Evolutionary conservation across 2,329 filamentous ascomycete species (phyloP).

Genomic region (Claviceps monticola): DNA sequence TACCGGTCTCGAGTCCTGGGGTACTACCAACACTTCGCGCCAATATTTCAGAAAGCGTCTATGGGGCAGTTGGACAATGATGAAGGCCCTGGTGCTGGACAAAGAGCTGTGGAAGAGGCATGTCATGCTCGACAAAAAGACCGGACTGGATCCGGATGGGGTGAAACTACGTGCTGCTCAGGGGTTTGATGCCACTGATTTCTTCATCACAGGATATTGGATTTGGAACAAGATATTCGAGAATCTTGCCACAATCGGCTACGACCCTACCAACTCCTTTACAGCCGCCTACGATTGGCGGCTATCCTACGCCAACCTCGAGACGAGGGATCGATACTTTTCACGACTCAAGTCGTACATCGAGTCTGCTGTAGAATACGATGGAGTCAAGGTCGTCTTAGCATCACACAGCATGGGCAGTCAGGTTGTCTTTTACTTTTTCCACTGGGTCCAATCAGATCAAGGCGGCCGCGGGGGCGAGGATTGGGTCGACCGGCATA

Average conservation of each 20-base stretch:
- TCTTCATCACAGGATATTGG: conserved; percentile 88
- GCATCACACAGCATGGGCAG: conserved; percentile 96
- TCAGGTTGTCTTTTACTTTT: conserved; percentile 77
- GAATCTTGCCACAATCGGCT: conserved; percentile 89
- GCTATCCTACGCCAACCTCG: conserved; percentile 77
- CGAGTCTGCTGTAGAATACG: conserved; percentile 63
- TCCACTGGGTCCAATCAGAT: conserved; percentile 67
- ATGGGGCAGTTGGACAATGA: conserved; percentile 99
- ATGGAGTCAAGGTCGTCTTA: conserved; percentile 67
- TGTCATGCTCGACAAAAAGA: conserved; percentile 89
- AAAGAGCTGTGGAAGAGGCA: conserved; percentile 92
- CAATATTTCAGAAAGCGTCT: conserved; percentile 88
- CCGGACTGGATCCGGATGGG: conserved; percentile 77
- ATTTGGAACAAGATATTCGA: conserved; percentile 99
- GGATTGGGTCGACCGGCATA: conserved; percentile 77
- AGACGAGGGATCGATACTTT: conserved; percentile 86
- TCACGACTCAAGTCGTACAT: conserved; percentile 81
- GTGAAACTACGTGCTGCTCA: conserved; percentile 88
- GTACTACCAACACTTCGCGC: conserved; percentile 69
- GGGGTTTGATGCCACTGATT: conserved; percentile 94
- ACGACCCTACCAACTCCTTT: conserved; percentile 69
- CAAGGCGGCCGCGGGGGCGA: conserved; percentile 69
- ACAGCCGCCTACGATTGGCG: conserved; percentile 81
- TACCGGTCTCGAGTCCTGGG: conserved; percentile 93
- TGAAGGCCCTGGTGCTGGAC: conserved; percentile 83